Conservation (phyloP, 2,329 filamentous ascomycete species). For the Xylaria digitata region DNA sequence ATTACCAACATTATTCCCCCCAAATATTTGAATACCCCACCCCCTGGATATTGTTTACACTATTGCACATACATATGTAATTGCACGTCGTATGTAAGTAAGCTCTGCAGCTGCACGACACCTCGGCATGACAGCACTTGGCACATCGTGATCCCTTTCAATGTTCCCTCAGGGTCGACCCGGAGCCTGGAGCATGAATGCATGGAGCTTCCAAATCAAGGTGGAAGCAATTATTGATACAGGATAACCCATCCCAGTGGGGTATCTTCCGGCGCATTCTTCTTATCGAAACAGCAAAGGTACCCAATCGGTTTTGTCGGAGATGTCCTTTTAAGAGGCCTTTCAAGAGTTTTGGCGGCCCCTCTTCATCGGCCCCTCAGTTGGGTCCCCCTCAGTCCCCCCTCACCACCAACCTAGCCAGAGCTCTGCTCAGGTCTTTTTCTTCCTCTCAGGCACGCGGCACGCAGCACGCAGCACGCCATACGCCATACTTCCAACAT, state of each 20-base stretch:
- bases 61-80: conserved; percentile 1
- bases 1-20: conserved; percentile 7
- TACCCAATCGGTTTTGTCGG: conserved; percentile 13
- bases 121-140: conserved; percentile 30
- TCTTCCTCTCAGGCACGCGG: conserved; percentile 7
- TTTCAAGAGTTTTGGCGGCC: neutral
- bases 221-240: conserved; percentile 2
- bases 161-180: conserved; percentile 8
- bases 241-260: neutral
- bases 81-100: conserved; percentile 7
- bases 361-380: conserved; percentile 7
- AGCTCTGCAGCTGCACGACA: conserved; percentile 37
- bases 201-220: conserved; percentile 26
- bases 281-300: conserved; percentile 7
- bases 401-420: no score
- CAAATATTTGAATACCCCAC: neutral
- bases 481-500: conserved; percentile 8
- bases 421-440: conserved; percentile 3
- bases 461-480: neutral
- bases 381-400: no score
- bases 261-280: no score
- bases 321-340: conserved; percentile 29
- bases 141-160: conserved; percentile 23
- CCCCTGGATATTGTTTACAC: neutral
- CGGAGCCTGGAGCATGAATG: no score